These are phyloP conservation scores for Cladophialophora yegresii DNA, from an alignment of 2,329 filamentous ascomycete genomes.

Conservation along the genomic window DNA sequence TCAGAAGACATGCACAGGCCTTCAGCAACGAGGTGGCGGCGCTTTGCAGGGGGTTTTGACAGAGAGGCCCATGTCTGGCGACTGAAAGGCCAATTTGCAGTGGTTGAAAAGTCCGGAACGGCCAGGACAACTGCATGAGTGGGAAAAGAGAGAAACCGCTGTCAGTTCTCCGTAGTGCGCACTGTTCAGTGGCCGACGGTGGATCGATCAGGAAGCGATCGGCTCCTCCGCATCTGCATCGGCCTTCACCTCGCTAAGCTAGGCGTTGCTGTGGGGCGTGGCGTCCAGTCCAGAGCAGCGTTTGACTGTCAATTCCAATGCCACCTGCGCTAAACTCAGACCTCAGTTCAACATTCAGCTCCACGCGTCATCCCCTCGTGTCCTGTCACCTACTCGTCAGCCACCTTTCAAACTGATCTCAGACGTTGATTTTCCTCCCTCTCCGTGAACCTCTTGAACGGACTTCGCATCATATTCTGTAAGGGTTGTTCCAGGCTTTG, in stretches of 20 bases:
- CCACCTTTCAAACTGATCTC: not conserved
- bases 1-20: not conserved
- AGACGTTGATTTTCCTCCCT: not conserved
- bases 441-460: not conserved
- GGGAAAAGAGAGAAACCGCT: not conserved
- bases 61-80: not conserved
- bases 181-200: not conserved
- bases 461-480: not conserved
- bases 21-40: not conserved
- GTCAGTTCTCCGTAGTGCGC: not conserved
- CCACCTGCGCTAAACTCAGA: not conserved
- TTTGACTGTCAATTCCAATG: not conserved
- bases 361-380: conserved; percentile 2
- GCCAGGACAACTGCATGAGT: conserved; percentile 15
- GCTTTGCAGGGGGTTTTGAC: not conserved
- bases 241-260: conserved; percentile 13
- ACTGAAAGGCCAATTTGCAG: not conserved
- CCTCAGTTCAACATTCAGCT: not conserved
- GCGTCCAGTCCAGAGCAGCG: not conserved
- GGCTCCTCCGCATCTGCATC: conserved; percentile 12
- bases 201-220: conserved; percentile 7
- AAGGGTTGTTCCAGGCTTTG: not conserved
- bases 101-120: conserved; percentile 23
- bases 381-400: not conserved
- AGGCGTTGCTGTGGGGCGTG: not conserved